A percentile compares a stretch with the other conserved stretches of the same genome.
These are phyloP conservation scores for Acanthamoeba royreba DNA, from an alignment of 208 protist species.

Conservation along the genomic window DNA sequence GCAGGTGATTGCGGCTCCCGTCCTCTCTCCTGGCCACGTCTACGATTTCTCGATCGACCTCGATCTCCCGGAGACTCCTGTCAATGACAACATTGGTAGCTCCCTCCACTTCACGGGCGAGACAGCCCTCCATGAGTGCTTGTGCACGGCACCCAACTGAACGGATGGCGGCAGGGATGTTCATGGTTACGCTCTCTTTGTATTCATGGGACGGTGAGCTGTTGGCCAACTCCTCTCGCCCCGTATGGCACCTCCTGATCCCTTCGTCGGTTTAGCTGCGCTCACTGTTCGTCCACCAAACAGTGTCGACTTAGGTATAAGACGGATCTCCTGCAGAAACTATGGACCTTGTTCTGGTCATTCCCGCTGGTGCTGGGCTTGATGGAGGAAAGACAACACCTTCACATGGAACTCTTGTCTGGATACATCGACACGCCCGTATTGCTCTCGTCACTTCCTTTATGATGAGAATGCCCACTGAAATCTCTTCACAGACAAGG, in stretches of 20 bases:
- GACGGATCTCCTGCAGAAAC: conserved; percentile 3
- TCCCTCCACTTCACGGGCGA: not conserved
- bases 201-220: not conserved
- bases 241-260: not conserved
- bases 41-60: not conserved
- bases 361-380: not conserved
- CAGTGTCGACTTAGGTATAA: not conserved
- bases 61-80: not conserved
- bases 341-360: not conserved
- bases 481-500: not conserved
- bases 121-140: not conserved
- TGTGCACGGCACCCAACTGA: not conserved
- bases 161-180: not conserved
- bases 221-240: not conserved
- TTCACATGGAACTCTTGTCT: not conserved
- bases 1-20: not conserved
- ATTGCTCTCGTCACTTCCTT: not conserved
- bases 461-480: not conserved
- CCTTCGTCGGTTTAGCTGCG: not conserved
- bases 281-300: not conserved
- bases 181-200: not conserved
- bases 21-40: not conserved
- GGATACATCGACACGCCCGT: not conserved
- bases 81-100: not conserved
- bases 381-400: not conserved